Evolutionary conservation across 305 asterid species (phyloP).

Genomic region (Euphrasia arctica): DNA sequence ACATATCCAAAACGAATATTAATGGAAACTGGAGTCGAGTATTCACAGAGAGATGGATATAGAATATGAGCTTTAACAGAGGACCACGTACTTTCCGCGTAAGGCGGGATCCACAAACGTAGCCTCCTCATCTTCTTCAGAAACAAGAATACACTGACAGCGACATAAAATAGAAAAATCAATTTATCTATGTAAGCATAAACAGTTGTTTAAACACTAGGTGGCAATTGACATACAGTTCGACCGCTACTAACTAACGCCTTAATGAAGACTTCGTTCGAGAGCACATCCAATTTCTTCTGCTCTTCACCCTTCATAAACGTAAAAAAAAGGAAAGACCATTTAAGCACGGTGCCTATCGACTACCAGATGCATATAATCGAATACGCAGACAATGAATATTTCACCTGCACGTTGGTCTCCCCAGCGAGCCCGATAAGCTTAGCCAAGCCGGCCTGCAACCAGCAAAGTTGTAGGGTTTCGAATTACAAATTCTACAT

Average conservation of each 20-base stretch:
- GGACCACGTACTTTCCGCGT: conserved; percentile 72
- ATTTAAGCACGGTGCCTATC: conserved; percentile 2
- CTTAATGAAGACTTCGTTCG: conserved; percentile 88
- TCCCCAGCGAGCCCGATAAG: conserved; percentile 98
- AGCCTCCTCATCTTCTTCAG: conserved; percentile 97
- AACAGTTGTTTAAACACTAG: background rate
- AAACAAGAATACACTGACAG: conserved; percentile 84
- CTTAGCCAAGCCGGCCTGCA: conserved; percentile 95
- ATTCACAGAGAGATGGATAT: background rate
- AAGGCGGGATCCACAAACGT: conserved; percentile 73
- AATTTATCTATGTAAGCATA: background rate
- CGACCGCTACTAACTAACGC: conserved; percentile 95
- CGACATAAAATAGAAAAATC: conserved; percentile 11
- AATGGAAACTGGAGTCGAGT: background rate
- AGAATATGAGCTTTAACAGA: conserved; percentile 24
- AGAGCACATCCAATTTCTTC: conserved; percentile 92
- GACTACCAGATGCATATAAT: background rate
- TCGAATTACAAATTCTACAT: background rate
- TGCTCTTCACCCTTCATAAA: conserved; percentile 87
- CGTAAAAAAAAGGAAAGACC: conserved; percentile 12
- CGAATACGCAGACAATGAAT: background rate
- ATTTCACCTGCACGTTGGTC: conserved; percentile 91
- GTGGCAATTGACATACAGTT: conserved; percentile 51
- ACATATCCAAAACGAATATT: conserved; percentile 15
- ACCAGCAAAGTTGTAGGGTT: background rate